phyloP scores from a whole-genome alignment of 768 basidiomycete genomes.

The Chalciporus pseudorubinellus region DNA sequence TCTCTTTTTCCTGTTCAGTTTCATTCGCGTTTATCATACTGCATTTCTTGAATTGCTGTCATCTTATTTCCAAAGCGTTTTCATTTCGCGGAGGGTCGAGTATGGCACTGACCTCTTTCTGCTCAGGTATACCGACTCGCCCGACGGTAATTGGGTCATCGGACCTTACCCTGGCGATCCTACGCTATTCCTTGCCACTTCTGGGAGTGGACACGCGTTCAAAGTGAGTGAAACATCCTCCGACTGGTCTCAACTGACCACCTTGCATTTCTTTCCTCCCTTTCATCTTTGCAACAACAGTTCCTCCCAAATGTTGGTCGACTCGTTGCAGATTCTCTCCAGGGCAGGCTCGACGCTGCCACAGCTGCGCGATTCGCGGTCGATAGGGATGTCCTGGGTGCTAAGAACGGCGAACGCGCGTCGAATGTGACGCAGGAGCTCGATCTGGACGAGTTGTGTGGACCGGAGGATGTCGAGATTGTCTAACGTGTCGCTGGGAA shows the following conservation, averaged over 20 bases:
- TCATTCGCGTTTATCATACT: not conserved
- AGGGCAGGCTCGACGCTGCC: slow-evolving; percentile 55
- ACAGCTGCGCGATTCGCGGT: slow-evolving; percentile 63
- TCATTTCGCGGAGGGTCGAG: not conserved
- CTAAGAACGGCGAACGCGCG: slow-evolving; percentile 20
- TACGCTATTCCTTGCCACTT: slow-evolving; percentile 77
- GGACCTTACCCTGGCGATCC: slow-evolving; percentile 61
- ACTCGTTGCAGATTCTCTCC: slow-evolving; percentile 70
- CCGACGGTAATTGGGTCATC: slow-evolving; percentile 87
- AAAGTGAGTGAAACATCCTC: slow-evolving; percentile 49
- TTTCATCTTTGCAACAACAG: slow-evolving; percentile 36
- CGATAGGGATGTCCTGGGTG: slow-evolving; percentile 38
- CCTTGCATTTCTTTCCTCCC: no score
- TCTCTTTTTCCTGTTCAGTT: not conserved
- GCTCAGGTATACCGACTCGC: slow-evolving; percentile 83
- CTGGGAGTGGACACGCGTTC: slow-evolving; percentile 85
- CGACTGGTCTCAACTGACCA: not conserved
- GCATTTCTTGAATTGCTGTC: slow-evolving; percentile 4
- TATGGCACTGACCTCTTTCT: not conserved
- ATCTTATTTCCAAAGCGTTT: not conserved
- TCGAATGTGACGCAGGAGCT: slow-evolving; percentile 36
- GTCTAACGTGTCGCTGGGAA: not conserved
- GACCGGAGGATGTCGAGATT: slow-evolving; percentile 40
- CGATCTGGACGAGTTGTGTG: slow-evolving; percentile 49
- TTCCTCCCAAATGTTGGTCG: slow-evolving; percentile 85